Percentiles rank a stretch among this genome's conserved stretches.
Evolutionary conservation across 192 early-diverging fungal genomes (phyloP).

Genomic region (Backusella liffmaniae): DNA sequence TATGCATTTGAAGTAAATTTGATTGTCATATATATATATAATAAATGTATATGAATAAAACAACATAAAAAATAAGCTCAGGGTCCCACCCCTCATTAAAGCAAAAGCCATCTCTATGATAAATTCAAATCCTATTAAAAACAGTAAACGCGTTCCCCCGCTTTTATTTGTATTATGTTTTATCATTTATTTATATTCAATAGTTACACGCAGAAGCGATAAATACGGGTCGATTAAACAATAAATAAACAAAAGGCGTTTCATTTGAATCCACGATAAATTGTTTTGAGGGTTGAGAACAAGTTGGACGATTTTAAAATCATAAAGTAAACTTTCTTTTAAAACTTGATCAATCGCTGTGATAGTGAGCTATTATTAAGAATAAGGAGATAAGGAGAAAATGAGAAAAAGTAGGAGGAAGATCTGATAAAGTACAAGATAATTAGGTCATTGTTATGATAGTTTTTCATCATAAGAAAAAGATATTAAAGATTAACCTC

Average conservation of each 20-base stretch:
- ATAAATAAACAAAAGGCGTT: not conserved
- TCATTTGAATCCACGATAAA: not conserved
- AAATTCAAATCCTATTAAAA: not conserved
- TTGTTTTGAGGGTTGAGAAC: not conserved
- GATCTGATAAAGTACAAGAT: not conserved
- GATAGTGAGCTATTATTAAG: not conserved
- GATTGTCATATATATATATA: not conserved
- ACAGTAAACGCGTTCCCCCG: not conserved
- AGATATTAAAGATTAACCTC: not conserved
- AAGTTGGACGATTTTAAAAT: not conserved
- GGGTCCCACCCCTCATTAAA: not conserved
- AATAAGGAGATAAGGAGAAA: not conserved
- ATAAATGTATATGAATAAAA: not conserved
- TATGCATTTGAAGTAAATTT: not conserved
- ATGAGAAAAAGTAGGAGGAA: not conserved
- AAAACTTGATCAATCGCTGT: not conserved
- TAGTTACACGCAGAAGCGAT: not conserved
- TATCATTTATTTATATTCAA: not conserved
- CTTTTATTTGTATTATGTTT: not conserved
- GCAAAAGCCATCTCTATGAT: not conserved
- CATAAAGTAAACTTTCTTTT: not conserved
- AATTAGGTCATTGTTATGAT: not conserved
- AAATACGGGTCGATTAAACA: not conserved
- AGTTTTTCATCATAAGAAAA: not conserved
- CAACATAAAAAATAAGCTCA: not conserved